Base-by-base conservation (phyloP, 176 grass and related monocot genomes). In the Aegilops bicornis region DNA sequence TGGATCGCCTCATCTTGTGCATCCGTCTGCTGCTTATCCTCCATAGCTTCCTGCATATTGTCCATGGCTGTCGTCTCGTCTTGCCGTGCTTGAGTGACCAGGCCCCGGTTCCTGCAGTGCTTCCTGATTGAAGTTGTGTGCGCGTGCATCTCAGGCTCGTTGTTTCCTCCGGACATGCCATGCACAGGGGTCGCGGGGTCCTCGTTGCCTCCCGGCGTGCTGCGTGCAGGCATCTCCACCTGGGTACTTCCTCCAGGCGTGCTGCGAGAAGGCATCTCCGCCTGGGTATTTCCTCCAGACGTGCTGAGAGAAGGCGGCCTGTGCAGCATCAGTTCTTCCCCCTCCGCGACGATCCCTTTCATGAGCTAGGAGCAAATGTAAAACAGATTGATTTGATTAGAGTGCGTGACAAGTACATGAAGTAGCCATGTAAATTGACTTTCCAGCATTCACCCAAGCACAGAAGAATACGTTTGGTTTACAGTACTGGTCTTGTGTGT, bases 261-360 rank as follows among this genome's bases (percentile, higher is more conserved):
- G 8, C n/a, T 42, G 30, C 20, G 39, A 56, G 11, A 12, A 52
- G 14, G 64, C 19, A 5, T 47, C 23, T 74, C 72, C 7, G 6
- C 11, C n/a, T 43, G 47, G 65, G n/a, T 40, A 1, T 23, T 47
- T 24, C 70, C 37, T 3, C n/a, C 39, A 73, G 6, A 10, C 14
- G 24, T n/a, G 22, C 47, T 37, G 25, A 29, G 32, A 71, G n/a
- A 47, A 56, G 16, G 66, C 11, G 77, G 15, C 67, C 89, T 91
- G 74, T 93, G 91, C 13, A 58, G 36, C 56, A 95, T 91, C 10
- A 92, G 32, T 78, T 95, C 92, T 79, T 91, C 90, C 1, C 90
- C 87, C 4, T 82, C 84, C 11, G 12, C 36, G 31, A 95, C 87
- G 7, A 83, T 84, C 20, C 83, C 88, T 64, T 87, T 92, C 96